phyloP scores from a whole-genome alignment of 73 alveolate species.

The Effrenium voratum region DNA sequence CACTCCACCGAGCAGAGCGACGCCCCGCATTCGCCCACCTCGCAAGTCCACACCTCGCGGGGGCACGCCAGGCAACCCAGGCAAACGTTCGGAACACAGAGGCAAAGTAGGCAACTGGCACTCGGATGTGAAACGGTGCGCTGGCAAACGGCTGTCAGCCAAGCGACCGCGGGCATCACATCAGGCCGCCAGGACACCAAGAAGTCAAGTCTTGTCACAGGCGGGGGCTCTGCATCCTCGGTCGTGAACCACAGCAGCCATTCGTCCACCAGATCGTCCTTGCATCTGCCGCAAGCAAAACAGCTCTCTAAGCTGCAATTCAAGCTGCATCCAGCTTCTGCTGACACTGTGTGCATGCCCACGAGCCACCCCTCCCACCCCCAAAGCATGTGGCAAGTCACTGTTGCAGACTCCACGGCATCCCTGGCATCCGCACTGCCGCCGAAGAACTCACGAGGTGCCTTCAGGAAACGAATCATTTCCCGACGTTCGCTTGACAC shows the following conservation, averaged over 20 bases:
- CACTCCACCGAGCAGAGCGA: constrained; percentile 84
- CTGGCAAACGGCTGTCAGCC: background rate
- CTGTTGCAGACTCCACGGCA: too few relatives aligned
- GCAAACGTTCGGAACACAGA: background rate
- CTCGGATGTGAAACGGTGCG: background rate
- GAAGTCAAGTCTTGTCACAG: constrained; percentile 65
- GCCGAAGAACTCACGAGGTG: background rate
- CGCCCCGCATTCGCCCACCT: constrained; percentile 87
- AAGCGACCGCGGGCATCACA: constrained; percentile 1
- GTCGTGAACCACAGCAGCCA: constrained; percentile 69
- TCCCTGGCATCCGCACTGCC: background rate
- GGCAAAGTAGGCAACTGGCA: background rate
- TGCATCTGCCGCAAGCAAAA: too few relatives aligned
- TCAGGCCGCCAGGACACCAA: constrained; percentile 67
- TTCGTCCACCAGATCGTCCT: constrained; percentile 53
- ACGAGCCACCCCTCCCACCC: too few relatives aligned
- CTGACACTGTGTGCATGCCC: too few relatives aligned
- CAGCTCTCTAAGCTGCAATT: too few relatives aligned
- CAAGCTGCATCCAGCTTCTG: too few relatives aligned
- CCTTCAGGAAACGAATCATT: background rate
- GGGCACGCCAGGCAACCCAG: background rate
- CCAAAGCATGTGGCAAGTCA: too few relatives aligned
- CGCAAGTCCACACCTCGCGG: constrained; percentile 82
- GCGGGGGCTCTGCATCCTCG: constrained; percentile 69
- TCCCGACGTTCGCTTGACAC: background rate